Evolutionary conservation across 495 filamentous ascomycete species (phyloP).

Genomic region (Hyaloscypha finlandica): DNA sequence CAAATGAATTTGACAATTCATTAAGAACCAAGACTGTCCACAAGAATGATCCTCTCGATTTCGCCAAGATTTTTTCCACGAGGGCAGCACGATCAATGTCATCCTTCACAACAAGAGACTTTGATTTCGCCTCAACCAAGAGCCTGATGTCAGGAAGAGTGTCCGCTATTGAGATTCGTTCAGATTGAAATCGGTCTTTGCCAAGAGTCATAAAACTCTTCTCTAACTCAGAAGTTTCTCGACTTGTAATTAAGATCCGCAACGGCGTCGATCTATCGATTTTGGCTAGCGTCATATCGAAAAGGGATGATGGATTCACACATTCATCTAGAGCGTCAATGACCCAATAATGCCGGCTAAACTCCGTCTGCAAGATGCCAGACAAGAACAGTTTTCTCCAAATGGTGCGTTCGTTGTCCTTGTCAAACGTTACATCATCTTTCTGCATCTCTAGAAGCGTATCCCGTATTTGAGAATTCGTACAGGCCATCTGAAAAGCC

Average conservation of each 20-base stretch:
- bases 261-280: constrained; percentile 7
- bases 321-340: constrained; percentile 31
- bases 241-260: constrained; percentile 21
- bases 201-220: constrained; percentile 13
- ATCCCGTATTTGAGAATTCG: background rate
- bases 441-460: constrained; percentile 6
- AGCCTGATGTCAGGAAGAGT: constrained; percentile 21
- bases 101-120: background rate
- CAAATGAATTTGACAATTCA: constrained; percentile 13
- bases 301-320: constrained; percentile 6
- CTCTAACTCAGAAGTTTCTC: constrained; percentile 11
- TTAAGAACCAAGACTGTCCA: constrained; percentile 28
- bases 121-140: constrained; percentile 4
- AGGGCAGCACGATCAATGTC: constrained; percentile 1
- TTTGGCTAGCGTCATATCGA: constrained; percentile 21
- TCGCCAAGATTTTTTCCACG: constrained; percentile 19
- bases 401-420: constrained; percentile 19
- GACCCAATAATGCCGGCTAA: constrained; percentile 31
- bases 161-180: constrained; percentile 30
- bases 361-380: background rate
- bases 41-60: constrained; percentile 17
- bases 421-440: constrained; percentile 1
- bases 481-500: constrained; percentile 36
- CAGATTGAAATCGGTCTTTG: constrained; percentile 1
- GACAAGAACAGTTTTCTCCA: constrained; percentile 26